phyloP scores from a whole-genome alignment of 2,329 filamentous ascomycete species.

The Endocalyx cinctus region DNA sequence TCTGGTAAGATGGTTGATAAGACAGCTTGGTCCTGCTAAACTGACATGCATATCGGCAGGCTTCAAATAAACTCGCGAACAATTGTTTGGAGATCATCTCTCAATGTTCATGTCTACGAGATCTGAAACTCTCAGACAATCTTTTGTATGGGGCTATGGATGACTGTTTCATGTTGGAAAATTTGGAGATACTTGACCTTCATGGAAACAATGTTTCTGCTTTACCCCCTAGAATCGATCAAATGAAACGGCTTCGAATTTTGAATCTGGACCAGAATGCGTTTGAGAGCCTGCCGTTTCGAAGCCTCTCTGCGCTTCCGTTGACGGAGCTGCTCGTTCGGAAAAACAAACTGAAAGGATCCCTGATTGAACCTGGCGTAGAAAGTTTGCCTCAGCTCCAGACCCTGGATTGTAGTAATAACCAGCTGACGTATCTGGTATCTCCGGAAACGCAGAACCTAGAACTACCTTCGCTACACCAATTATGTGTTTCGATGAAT shows the following conservation, averaged over 20 bases:
- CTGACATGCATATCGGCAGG: conserved; percentile 46
- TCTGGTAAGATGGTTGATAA: conserved; percentile 51
- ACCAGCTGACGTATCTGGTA: conserved; percentile 59
- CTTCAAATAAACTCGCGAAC: conserved; percentile 75
- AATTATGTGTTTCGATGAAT: conserved; percentile 76
- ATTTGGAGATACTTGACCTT: conserved; percentile 76
- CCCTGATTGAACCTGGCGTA: conserved; percentile 62
- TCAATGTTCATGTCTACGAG: conserved; percentile 67
- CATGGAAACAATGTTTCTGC: conserved; percentile 73
- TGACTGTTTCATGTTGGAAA: conserved; percentile 57
- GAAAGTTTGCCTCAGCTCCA: conserved; percentile 61
- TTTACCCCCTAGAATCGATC: conserved; percentile 63
- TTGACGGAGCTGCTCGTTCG: conserved; percentile 69
- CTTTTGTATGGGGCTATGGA: conserved; percentile 65
- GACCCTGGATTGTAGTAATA: conserved; percentile 71
- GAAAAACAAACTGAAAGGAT: conserved; percentile 73
- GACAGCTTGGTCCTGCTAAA: too few species aligned
- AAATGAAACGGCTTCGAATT: conserved; percentile 64
- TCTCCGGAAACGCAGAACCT: conserved; percentile 39
- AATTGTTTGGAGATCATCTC: conserved; percentile 67
- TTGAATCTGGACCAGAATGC: conserved; percentile 79
- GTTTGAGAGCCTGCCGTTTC: conserved; percentile 67
- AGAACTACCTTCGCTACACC: conserved; percentile 66
- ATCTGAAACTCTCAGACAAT: conserved; percentile 80
- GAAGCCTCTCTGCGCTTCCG: conserved; percentile 61